Base-by-base conservation (phyloP, 306 rosid species). In the Herpetospermum pedunculosum region DNA sequence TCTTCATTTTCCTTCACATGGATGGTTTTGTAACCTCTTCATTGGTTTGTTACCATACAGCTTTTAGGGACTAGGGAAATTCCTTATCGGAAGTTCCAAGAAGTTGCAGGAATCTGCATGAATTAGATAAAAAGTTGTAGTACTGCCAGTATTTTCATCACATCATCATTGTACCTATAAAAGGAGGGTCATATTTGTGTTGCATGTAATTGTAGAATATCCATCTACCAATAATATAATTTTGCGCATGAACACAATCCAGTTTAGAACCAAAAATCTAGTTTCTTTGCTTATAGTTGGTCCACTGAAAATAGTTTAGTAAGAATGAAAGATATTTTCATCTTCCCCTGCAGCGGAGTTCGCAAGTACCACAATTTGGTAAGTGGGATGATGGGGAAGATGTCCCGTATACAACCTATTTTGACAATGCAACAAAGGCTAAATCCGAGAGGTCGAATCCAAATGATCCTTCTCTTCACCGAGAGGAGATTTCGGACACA, bases 361-460 rank as follows among this genome's bases (percentile, higher is more conserved):
- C 71, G 1, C 58, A 70, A 29, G 76, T 44, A n/a, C 80, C 76
- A 13, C 8, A 69, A 38, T 77, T 77, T 55, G 80, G 80, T 2
- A 55, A 77, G 48, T 70, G 80, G 80, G 80, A 77, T 14, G 34
- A 15, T 52, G 79, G 58, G 52, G 78, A 77, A 21, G 37, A 77
- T 70, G 47, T 70, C 37, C 70, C 41, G 8, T 77, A 77, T 58
- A 69, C 80, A 4, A 16, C 70, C 59, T 77, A 77, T 73, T 77
- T 77, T 29, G 80, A 70, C 35, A 46, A 53, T 16, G 76, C 75
- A 16, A 69, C 58, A 7, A 77, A 55, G 70, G 70, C 46, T 57
- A 77, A 30, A 54, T 40, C 23, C 1, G 59, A 35, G 34, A 77
- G 50, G 41, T 11, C 10, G 26, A 69, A 41, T 55, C 46, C 34